Evolutionary conservation across 2,329 filamentous ascomycete species (phyloP).

Genomic region (Akanthomyces dipterigenus): DNA sequence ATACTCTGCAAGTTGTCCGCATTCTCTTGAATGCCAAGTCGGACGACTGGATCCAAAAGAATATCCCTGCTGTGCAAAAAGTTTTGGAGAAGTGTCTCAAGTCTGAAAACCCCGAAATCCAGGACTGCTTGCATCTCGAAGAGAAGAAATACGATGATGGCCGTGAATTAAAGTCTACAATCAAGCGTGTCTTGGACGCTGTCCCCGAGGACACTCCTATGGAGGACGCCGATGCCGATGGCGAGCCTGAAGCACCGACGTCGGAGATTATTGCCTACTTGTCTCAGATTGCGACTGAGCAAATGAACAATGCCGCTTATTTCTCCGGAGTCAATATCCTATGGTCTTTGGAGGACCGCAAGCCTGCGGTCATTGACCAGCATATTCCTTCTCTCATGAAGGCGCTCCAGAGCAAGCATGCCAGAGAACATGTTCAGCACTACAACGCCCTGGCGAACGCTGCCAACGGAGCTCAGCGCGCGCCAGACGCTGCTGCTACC

Average conservation of each 20-base stretch:
- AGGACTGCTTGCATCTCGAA: slow-evolving; percentile 78
- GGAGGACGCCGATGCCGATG: slow-evolving; percentile 75
- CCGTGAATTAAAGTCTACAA: slow-evolving; percentile 64
- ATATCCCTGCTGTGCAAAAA: slow-evolving; percentile 72
- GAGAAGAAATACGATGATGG: slow-evolving; percentile 64
- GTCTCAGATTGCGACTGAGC: slow-evolving; percentile 80
- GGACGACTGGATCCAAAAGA: slow-evolving; percentile 82
- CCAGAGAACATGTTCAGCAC: slow-evolving; percentile 83
- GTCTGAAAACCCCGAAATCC: slow-evolving; percentile 84
- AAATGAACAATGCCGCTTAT: slow-evolving; percentile 72
- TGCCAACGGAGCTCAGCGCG: slow-evolving; percentile 34
- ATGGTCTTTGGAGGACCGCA: slow-evolving; percentile 83
- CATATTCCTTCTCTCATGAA: slow-evolving; percentile 90
- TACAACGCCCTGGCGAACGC: slow-evolving; percentile 54
- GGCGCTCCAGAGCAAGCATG: slow-evolving; percentile 82
- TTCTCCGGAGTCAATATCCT: slow-evolving; percentile 86
- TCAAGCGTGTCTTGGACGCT: slow-evolving; percentile 80
- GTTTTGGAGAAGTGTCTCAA: slow-evolving; percentile 84
- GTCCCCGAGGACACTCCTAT: slow-evolving; percentile 70
- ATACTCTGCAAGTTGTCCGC: slow-evolving; percentile 85
- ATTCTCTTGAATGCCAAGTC: slow-evolving; percentile 82
- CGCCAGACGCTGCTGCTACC: slow-evolving; percentile 49
- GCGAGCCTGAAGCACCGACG: slow-evolving; percentile 70
- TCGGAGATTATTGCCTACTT: slow-evolving; percentile 84
- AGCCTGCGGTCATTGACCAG: slow-evolving; percentile 79